Base-by-base conservation (phyloP, 805 yeast species). In the Maudiozyma barnettii region DNA sequence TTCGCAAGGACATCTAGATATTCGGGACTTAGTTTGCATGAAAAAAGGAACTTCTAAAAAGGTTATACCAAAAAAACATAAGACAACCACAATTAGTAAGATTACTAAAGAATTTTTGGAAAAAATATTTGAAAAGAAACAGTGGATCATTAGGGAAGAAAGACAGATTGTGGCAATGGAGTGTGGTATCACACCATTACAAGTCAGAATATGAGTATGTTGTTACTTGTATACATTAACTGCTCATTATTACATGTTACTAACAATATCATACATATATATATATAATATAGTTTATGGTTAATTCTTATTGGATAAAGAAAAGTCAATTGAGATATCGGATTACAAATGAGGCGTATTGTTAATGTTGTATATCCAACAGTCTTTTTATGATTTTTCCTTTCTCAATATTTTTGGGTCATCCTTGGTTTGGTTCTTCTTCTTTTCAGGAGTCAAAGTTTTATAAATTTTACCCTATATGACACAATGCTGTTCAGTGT, bases 381-480 rank as follows among this genome's bases (percentile, higher is more conserved):
- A 26, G 30, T 26, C 30, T 26, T 26, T 26, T 26, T 26, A 26
- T 26, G 8, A 26, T 12, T 26, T 9, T 26, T 6, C 10, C 8
- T 12, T 6, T 26, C n/a, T n/a, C n/a, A n/a, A n/a, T n/a, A n/a
- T n/a, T n/a, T n/a, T n/a, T n/a, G n/a, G n/a, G n/a, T n/a, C n/a
- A n/a, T n/a, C n/a, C n/a, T n/a, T n/a, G n/a, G n/a, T 21, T 42
- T 31, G 13, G 39, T 14, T 20, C 19, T 19, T 42, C 29, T 23
- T 33, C 30, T 35, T 43, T 39, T 21, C 19, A 8, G 38, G 38
- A 19, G 8, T 37, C 9, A 37, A 20, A 46, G 45, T 7, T 21
- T 37, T 37, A 43, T 52, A 54, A 5, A 45, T 20, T 14, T 45
- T 29, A 35, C 56, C 58, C 43, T 53, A 54, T 12, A 31, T 46